Evolutionary conservation across 179 eudicot genomes (phyloP).

Genomic region (Corrigiola litoralis): DNA sequence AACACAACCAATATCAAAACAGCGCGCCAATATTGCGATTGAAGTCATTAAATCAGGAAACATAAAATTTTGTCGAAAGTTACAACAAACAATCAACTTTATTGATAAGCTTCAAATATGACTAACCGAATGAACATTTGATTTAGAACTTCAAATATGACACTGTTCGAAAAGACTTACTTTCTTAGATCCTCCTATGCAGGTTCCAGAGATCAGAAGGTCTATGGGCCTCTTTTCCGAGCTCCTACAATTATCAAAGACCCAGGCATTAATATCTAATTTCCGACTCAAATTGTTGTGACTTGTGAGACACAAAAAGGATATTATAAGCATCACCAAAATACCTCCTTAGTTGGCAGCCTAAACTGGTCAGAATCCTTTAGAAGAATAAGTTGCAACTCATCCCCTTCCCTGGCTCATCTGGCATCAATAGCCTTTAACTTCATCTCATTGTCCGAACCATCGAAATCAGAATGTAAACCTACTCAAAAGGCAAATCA

Average conservation of each 20-base stretch:
- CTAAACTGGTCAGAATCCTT: slow-evolving; percentile 57
- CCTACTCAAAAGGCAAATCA: too few species aligned
- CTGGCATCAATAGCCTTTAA: slow-evolving; percentile 38
- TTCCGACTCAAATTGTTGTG: background rate
- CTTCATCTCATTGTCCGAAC: slow-evolving; percentile 34
- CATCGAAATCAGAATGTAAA: slow-evolving; percentile 44
- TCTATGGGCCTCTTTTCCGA: slow-evolving; percentile 61
- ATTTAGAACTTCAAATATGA: too few species aligned
- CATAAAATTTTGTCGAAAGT: too few species aligned
- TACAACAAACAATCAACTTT: too few species aligned
- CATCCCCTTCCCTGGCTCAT: slow-evolving; percentile 43
- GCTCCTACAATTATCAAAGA: slow-evolving; percentile 40
- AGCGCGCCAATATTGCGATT: too few species aligned
- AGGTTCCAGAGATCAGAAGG: slow-evolving; percentile 76
- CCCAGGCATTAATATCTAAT: background rate
- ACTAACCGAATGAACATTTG: too few species aligned
- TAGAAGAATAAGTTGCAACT: slow-evolving; percentile 47
- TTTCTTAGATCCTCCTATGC: slow-evolving; percentile 73
- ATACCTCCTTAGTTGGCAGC: slow-evolving; percentile 64
- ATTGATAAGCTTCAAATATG: too few species aligned
- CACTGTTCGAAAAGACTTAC: too few species aligned
- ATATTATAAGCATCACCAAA: background rate
- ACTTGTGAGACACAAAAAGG: background rate
- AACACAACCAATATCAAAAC: too few species aligned
- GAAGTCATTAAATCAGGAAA: too few species aligned